Conservation (phyloP, 805 yeast genomes). For the Saccharomycopsis guyanensis region DNA sequence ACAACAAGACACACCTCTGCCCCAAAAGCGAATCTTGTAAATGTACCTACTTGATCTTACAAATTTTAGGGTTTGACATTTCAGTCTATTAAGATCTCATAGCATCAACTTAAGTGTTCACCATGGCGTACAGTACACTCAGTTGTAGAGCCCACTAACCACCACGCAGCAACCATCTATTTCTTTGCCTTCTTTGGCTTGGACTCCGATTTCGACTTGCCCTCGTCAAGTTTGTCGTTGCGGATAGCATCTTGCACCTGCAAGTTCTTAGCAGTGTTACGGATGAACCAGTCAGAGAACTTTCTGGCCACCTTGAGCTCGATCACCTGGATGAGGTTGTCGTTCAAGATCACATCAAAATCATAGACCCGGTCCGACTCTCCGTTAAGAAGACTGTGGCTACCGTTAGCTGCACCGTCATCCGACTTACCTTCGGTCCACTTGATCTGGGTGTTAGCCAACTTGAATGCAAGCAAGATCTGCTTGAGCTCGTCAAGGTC, state of each 20-base stretch:
- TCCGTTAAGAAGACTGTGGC: constrained; percentile 31
- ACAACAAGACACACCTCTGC: no score
- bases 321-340: constrained; percentile 35
- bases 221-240: constrained; percentile 22
- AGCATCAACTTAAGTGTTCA: no score
- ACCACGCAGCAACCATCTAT: no score
- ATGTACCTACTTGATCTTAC: no score
- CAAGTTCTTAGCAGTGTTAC: constrained; percentile 40
- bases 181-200: no score
- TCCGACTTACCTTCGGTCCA: constrained; percentile 31
- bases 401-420: constrained; percentile 7
- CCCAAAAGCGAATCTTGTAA: no score
- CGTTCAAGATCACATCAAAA: constrained; percentile 36
- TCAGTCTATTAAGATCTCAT: no score
- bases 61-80: no score
- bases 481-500: constrained; percentile 33
- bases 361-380: constrained; percentile 35
- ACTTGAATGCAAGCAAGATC: constrained; percentile 36
- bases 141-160: no score
- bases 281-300: constrained; percentile 44
- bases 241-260: constrained; percentile 35
- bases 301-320: constrained; percentile 38
- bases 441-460: constrained; percentile 38
- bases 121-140: no score
- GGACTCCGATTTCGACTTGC: no score